Conservation (phyloP, 768 basidiomycete genomes). For the Mycena capillaripes region DNA sequence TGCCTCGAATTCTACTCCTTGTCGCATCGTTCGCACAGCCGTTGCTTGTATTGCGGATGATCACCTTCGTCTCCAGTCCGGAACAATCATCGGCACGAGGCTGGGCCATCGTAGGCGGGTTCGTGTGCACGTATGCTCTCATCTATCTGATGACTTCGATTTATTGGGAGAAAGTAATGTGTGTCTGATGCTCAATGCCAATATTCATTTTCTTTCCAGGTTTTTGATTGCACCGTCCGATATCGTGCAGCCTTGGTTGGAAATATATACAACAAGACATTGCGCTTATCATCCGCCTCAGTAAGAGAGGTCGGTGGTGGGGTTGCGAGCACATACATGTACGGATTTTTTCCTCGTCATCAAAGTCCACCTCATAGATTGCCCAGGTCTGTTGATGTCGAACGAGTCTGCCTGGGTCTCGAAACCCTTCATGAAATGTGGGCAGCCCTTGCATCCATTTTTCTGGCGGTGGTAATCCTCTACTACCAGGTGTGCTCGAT, state of each 20-base stretch:
- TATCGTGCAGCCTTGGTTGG: slow-evolving; percentile 24
- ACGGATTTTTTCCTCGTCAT: no score
- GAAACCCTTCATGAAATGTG: slow-evolving; percentile 18
- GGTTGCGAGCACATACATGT: slow-evolving; percentile 33
- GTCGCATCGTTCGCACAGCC: slow-evolving; percentile 26
- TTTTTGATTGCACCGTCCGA: slow-evolving; percentile 19
- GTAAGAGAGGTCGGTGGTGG: slow-evolving; percentile 18
- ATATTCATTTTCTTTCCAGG: background rate
- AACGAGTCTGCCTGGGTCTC: slow-evolving; percentile 22
- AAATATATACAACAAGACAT: slow-evolving; percentile 24
- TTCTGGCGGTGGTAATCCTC: background rate
- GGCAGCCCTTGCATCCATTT: slow-evolving; percentile 13
- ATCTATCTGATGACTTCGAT: background rate
- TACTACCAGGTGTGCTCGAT: slow-evolving; percentile 7
- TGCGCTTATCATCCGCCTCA: slow-evolving; percentile 11
- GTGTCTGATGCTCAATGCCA: no score
- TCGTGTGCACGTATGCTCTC: slow-evolving; percentile 19
- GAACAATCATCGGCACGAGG: background rate
- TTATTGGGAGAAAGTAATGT: slow-evolving; percentile 33
- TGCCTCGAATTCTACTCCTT: slow-evolving; percentile 16
- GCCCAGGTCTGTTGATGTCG: background rate
- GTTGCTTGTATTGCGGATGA: slow-evolving; percentile 23
- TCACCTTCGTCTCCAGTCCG: slow-evolving; percentile 9
- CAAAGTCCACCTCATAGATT: no score
- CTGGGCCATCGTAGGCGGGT: slow-evolving; percentile 31